phyloP scores from a whole-genome alignment of 2,329 filamentous ascomycete genomes.

The Colletotrichum tropicicola region DNA sequence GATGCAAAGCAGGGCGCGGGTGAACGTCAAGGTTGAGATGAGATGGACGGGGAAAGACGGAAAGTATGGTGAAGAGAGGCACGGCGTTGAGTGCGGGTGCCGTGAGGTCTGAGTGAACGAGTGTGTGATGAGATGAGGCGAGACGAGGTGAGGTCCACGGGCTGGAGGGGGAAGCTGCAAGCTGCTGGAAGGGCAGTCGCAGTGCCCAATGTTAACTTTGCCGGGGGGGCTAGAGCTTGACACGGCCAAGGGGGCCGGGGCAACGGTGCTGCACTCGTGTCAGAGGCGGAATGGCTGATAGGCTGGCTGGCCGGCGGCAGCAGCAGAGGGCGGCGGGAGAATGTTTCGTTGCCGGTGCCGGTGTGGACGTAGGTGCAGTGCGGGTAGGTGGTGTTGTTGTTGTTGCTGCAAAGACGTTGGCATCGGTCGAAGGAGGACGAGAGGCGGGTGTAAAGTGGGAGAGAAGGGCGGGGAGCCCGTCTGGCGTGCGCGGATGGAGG shows the following conservation, averaged over 20 bases:
- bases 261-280: conserved; percentile 5
- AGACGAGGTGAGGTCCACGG: not conserved
- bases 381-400: not conserved
- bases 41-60: conserved; percentile 12
- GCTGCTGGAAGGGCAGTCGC: not conserved
- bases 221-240: not conserved
- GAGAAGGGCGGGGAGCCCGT: not conserved
- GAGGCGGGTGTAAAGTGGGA: not conserved
- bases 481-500: conserved; percentile 8
- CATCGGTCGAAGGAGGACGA: conserved; percentile 2
- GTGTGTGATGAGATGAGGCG: not conserved
- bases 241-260: not conserved
- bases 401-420: not conserved
- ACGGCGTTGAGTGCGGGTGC: not conserved
- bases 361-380: too few species aligned
- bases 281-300: not conserved
- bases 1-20: not conserved
- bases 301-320: not conserved
- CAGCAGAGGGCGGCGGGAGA: too few species aligned
- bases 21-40: conserved; percentile 9
- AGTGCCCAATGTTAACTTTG: conserved; percentile 11
- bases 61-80: not conserved
- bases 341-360: too few species aligned
- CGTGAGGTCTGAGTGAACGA: not conserved
- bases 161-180: not conserved